Evolutionary conservation across 2,329 filamentous ascomycete genomes (phyloP).

Genomic region (Fusarium dlaminii): DNA sequence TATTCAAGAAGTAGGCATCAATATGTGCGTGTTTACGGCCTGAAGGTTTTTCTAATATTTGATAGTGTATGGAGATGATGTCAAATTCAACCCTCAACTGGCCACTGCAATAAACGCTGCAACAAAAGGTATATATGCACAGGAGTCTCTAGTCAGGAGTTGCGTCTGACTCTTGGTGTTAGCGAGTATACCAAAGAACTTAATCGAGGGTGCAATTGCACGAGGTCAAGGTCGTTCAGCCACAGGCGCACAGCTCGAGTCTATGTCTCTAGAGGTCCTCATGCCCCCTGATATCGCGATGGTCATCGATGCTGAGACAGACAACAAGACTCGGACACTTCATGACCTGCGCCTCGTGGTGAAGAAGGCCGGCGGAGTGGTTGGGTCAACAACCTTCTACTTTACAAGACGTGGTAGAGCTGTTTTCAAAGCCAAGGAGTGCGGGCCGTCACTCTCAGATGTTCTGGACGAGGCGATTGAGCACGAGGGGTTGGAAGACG

Average conservation of each 20-base stretch:
- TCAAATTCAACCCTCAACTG: conserved; percentile 78
- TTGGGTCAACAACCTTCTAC: conserved; percentile 81
- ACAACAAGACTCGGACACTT: conserved; percentile 78
- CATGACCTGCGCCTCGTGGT: conserved; percentile 77
- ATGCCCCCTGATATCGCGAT: conserved; percentile 79
- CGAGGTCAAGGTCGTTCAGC: conserved; percentile 86
- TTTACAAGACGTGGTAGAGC: conserved; percentile 85
- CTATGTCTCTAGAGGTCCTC: conserved; percentile 81
- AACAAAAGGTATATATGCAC: conserved; percentile 71
- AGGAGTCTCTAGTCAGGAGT: neutral
- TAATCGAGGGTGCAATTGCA: conserved; percentile 86
- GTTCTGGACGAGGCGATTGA: conserved; percentile 86
- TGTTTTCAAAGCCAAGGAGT: conserved; percentile 67
- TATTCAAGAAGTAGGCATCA: conserved; percentile 73
- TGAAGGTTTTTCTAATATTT: conserved; percentile 25
- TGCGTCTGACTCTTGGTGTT: neutral
- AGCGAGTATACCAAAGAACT: conserved; percentile 82
- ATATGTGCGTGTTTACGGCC: neutral
- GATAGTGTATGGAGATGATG: conserved; percentile 78
- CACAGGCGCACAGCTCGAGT: conserved; percentile 79
- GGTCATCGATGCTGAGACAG: conserved; percentile 86
- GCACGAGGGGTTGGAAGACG: conserved; percentile 77
- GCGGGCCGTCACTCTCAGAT: conserved; percentile 69
- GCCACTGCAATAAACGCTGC: conserved; percentile 77
- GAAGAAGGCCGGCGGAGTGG: conserved; percentile 75